Evolutionary conservation across 495 filamentous ascomycete species (phyloP).

Genomic region (Aspergillus saccharolyticus): DNA sequence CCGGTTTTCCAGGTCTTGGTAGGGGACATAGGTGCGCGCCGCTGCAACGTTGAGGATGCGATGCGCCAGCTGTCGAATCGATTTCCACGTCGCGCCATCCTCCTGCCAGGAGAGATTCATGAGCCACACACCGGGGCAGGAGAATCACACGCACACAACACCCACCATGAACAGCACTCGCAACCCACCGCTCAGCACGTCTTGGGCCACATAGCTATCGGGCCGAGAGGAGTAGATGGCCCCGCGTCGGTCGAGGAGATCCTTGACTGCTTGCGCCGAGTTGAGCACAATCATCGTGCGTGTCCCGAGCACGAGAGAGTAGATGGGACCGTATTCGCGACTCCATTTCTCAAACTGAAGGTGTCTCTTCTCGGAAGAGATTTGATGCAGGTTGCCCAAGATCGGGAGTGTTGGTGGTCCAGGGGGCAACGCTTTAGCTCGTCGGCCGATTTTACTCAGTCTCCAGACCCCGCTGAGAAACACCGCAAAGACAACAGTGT

Average conservation of each 20-base stretch:
- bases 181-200: slow-evolving; percentile 27
- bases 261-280: slow-evolving; percentile 50
- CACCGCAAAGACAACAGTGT: too few relatives aligned
- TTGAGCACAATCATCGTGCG: slow-evolving; percentile 56
- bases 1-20: slow-evolving; percentile 38
- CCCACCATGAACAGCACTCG: slow-evolving; percentile 32
- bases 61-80: slow-evolving; percentile 36
- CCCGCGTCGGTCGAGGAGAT: slow-evolving; percentile 54
- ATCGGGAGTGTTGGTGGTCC: slow-evolving; percentile 35
- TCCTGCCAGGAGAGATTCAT: slow-evolving; percentile 6
- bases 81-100: slow-evolving; percentile 29
- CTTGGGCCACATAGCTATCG: slow-evolving; percentile 37
- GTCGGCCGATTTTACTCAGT: slow-evolving; percentile 17
- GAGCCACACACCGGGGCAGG: too few relatives aligned
- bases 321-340: slow-evolving; percentile 58
- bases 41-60: slow-evolving; percentile 24
- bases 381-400: slow-evolving; percentile 33
- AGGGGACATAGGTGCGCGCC: slow-evolving; percentile 34
- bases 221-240: slow-evolving; percentile 61
- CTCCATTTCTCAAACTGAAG: slow-evolving; percentile 57
- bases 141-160: neutral
- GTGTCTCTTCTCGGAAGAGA: slow-evolving; percentile 17
- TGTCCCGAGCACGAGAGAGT: slow-evolving; percentile 53
- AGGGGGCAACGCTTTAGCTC: slow-evolving; percentile 29
- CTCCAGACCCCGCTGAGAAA: too few relatives aligned